Evolutionary conservation across 768 basidiomycete species (phyloP).

Genomic region (Suillus subalutaceus): DNA sequence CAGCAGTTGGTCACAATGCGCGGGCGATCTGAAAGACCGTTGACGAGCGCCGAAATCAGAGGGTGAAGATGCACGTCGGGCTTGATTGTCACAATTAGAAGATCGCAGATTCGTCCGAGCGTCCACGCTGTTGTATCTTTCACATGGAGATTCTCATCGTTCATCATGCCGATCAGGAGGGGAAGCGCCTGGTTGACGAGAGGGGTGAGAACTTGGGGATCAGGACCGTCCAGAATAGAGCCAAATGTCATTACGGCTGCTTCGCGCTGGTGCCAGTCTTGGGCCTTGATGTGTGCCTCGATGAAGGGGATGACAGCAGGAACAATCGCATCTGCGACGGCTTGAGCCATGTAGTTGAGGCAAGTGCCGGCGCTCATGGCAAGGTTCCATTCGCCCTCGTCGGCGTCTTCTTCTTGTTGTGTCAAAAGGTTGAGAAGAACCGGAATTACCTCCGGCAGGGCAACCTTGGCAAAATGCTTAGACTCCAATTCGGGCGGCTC

Average conservation of each 20-base stretch:
- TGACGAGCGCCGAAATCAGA: conserved; percentile 81
- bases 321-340: conserved; percentile 90
- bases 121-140: conserved; percentile 99
- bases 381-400: conserved; percentile 98
- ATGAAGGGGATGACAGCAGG: conserved; percentile 96
- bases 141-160: conserved; percentile 80
- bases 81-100: conserved; percentile 84
- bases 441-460: conserved; percentile 92
- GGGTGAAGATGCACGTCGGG: conserved; percentile 86
- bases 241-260: conserved; percentile 99
- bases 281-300: conserved; percentile 89
- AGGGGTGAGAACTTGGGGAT: conserved; percentile 82
- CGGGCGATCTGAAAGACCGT: conserved; percentile 77
- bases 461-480: conserved; percentile 91
- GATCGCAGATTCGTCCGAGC: conserved; percentile 91
- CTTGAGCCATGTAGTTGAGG: conserved; percentile 83
- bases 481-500: conserved; percentile 86
- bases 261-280: conserved; percentile 95
- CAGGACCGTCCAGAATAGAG: conserved; percentile 95
- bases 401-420: conserved; percentile 94
- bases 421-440: conserved; percentile 88
- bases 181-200: conserved; percentile 94
- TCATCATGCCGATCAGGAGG: conserved; percentile 95
- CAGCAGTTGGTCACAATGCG: conserved; percentile 93
- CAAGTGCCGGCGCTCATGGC: conserved; percentile 97